Evolutionary conservation across 768 basidiomycete genomes (phyloP).

Genomic region (Kwoniella dendrophila): DNA sequence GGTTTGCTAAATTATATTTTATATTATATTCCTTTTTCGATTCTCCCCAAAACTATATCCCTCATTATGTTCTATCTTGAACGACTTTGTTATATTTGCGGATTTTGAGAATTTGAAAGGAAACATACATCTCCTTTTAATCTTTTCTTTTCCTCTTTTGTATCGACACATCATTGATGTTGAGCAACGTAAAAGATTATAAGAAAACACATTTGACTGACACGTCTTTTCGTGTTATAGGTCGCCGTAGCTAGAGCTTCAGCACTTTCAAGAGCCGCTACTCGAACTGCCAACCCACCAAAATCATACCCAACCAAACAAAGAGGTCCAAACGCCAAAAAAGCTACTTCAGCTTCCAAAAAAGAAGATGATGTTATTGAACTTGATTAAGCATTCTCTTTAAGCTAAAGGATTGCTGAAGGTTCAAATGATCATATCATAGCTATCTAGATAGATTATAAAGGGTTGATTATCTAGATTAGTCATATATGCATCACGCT

Average conservation of each 20-base stretch:
- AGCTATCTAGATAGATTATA: not conserved
- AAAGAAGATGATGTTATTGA: slow-evolving; percentile 50
- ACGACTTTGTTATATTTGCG: slow-evolving; percentile 1
- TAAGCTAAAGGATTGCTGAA: not conserved
- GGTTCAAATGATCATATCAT: not conserved
- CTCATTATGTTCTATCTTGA: too few species aligned
- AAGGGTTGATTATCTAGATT: not conserved
- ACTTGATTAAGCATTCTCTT: slow-evolving; percentile 42
- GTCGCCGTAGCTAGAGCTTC: slow-evolving; percentile 53
- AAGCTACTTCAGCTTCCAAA: slow-evolving; percentile 23
- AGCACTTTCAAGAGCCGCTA: slow-evolving; percentile 38
- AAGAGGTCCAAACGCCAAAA: slow-evolving; percentile 38
- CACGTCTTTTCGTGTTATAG: slow-evolving; percentile 21
- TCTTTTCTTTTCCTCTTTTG: not conserved
- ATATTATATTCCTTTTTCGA: slow-evolving; percentile 3
- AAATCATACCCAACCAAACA: slow-evolving; percentile 39
- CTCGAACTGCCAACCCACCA: slow-evolving; percentile 41
- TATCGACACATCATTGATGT: not conserved
- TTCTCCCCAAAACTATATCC: too few species aligned
- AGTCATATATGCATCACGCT: not conserved
- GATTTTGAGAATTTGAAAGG: not conserved
- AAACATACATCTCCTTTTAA: not conserved
- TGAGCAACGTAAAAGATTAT: too few species aligned
- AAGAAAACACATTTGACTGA: not conserved
- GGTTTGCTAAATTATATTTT: slow-evolving; percentile 36